These are phyloP conservation scores for Pisolithus sp. DNA, from an alignment of 768 basidiomycete species.

Conservation along the genomic window DNA sequence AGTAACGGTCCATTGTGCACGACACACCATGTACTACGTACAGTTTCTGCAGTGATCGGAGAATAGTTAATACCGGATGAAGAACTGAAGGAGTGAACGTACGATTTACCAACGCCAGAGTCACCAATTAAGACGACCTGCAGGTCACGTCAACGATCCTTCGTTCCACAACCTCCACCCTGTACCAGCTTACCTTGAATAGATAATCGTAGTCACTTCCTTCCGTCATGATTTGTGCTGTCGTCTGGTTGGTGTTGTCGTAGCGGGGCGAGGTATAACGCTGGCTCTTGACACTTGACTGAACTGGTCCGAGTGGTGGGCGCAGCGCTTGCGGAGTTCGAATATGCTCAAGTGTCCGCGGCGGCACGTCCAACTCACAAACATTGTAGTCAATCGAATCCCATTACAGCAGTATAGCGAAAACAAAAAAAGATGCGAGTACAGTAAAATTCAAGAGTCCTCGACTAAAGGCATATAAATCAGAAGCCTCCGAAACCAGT, in stretches of 20 bases:
- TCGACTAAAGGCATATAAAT: slow-evolving; percentile 10
- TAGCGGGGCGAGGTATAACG: slow-evolving; percentile 3
- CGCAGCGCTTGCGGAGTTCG: slow-evolving; percentile 24
- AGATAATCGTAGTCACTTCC: slow-evolving; percentile 97
- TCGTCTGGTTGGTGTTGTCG: background rate
- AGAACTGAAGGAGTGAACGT: slow-evolving; percentile 34
- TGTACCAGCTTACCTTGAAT: slow-evolving; percentile 73
- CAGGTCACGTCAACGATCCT: background rate
- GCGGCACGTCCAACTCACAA: background rate
- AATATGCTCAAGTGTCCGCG: slow-evolving; percentile 5
- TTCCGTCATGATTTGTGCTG: slow-evolving; percentile 61
- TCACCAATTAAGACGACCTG: slow-evolving; percentile 99
- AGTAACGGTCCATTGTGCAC: background rate
- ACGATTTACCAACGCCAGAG: slow-evolving; percentile 99
- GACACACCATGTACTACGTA: slow-evolving; percentile 13
- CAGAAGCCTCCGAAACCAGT: slow-evolving; percentile 53
- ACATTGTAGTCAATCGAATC: background rate
- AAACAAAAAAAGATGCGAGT: slow-evolving; percentile 16
- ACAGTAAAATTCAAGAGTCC: slow-evolving; percentile 18
- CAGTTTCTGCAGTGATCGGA: slow-evolving; percentile 24
- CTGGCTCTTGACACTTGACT: slow-evolving; percentile 1
- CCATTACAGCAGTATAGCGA: slow-evolving; percentile 16
- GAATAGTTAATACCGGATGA: slow-evolving; percentile 1
- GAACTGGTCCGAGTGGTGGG: slow-evolving; percentile 3
- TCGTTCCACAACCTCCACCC: background rate